A percentile compares a stretch with the other conserved stretches of the same genome.
These are phyloP conservation scores for Suillus hirtellus DNA, from an alignment of 768 basidiomycete species.

Conservation along the genomic window DNA sequence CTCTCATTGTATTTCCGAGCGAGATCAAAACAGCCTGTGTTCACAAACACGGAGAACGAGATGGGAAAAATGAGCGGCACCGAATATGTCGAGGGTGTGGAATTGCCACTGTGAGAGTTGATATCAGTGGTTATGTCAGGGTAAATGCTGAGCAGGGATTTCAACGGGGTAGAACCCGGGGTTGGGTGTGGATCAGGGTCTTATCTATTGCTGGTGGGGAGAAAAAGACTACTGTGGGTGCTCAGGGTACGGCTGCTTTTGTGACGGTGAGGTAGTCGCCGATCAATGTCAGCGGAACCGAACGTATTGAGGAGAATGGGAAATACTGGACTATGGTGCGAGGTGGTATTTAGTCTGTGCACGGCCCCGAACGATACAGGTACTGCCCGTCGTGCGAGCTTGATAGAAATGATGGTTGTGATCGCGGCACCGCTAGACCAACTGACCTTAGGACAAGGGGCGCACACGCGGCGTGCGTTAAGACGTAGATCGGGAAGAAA, in stretches of 20 bases:
- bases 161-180: not conserved
- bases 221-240: not conserved
- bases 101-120: conserved; percentile 8
- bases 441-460: not conserved
- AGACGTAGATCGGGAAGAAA: not conserved
- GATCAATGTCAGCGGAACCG: conserved; percentile 4
- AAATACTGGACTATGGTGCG: not conserved
- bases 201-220: conserved; percentile 1
- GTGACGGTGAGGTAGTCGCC: not conserved
- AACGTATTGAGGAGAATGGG: not conserved
- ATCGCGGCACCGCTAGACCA: not conserved
- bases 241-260: not conserved
- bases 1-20: not conserved
- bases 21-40: conserved; percentile 7
- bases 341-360: not conserved
- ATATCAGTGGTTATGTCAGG: conserved; percentile 4
- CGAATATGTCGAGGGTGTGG: not conserved
- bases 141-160: conserved; percentile 1
- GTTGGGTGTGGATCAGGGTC: not conserved
- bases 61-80: not conserved
- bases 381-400: not conserved
- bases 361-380: not conserved
- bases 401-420: not conserved
- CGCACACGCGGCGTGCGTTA: too few relatives aligned
- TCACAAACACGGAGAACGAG: not conserved